A percentile compares a stretch with the other conserved stretches of the same genome.
Evolutionary conservation across 345 rosid genomes (phyloP).

Genomic region (Hypericum androsaemum): DNA sequence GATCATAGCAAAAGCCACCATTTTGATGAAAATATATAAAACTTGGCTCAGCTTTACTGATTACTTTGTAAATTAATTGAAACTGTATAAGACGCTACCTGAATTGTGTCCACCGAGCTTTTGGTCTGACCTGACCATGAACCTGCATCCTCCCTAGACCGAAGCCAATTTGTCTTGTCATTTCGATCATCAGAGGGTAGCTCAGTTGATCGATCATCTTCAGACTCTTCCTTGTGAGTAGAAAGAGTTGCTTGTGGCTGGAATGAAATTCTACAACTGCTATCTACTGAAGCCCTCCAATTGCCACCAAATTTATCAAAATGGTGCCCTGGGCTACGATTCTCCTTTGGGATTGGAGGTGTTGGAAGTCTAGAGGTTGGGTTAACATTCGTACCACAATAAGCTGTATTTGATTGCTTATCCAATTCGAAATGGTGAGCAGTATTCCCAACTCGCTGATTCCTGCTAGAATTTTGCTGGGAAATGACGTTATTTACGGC

Average conservation of each 20-base stretch:
- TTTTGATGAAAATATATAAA: too few species aligned
- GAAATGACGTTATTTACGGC: slow-evolving; percentile 36
- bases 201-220: slow-evolving; percentile 35
- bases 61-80: too few species aligned
- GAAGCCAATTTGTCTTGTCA: slow-evolving; percentile 17
- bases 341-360: slow-evolving; percentile 27
- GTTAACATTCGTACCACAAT: slow-evolving; percentile 16
- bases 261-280: slow-evolving; percentile 18
- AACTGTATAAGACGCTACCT: slow-evolving; percentile 19
- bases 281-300: slow-evolving; percentile 22
- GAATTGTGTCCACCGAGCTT: slow-evolving; percentile 25
- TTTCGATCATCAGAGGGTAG: slow-evolving; percentile 15
- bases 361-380: slow-evolving; percentile 35
- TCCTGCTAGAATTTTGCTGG: slow-evolving; percentile 18
- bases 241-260: slow-evolving; percentile 37
- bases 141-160: slow-evolving; percentile 16
- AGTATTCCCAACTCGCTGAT: slow-evolving; percentile 14
- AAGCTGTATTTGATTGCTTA: slow-evolving; percentile 20
- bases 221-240: slow-evolving; percentile 49
- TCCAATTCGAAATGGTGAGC: slow-evolving; percentile 14
- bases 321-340: slow-evolving; percentile 9
- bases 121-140: slow-evolving; percentile 18
- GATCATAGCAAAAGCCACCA: too few species aligned
- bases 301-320: slow-evolving; percentile 26
- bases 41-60: too few species aligned